Percentiles rank a stretch among this genome's conserved stretches.
These are phyloP conservation scores for Pezicula neosporulosa DNA, from an alignment of 2,329 filamentous ascomycete genomes.

Conservation along the genomic window DNA sequence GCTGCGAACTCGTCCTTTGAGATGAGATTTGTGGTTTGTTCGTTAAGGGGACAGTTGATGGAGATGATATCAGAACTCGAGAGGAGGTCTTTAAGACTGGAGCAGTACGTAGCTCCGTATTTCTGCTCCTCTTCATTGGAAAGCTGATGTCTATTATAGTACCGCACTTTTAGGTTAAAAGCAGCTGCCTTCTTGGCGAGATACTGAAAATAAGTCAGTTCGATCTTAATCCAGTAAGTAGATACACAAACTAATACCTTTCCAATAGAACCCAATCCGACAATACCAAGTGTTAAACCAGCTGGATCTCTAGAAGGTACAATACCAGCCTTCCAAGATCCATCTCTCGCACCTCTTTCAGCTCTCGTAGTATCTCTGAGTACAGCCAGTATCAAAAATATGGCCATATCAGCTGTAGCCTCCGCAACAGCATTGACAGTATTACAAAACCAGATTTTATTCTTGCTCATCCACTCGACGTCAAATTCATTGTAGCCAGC, in stretches of 20 bases:
- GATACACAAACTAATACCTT: conserved; percentile 6
- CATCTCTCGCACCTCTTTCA: conserved; percentile 33
- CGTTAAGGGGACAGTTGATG: conserved; percentile 74
- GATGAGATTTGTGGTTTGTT: conserved; percentile 68
- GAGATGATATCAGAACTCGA: conserved; percentile 68
- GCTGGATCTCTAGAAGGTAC: conserved; percentile 38
- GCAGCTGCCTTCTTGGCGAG: conserved; percentile 66
- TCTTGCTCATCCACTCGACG: conserved; percentile 36
- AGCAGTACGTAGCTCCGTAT: conserved; percentile 52
- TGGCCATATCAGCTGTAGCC: conserved; percentile 47
- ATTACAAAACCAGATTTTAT: conserved; percentile 51
- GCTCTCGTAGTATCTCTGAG: conserved; percentile 41
- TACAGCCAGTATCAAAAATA: conserved; percentile 42
- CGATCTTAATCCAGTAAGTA: neutral
- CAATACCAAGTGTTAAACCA: conserved; percentile 50
- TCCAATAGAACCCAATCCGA: conserved; percentile 83
- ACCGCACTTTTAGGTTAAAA: conserved; percentile 71
- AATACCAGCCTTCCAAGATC: conserved; percentile 33
- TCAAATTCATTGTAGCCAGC: conserved; percentile 47
- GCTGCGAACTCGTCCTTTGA: conserved; percentile 61
- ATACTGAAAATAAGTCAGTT: conserved; percentile 40
- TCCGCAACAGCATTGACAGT: conserved; percentile 49
- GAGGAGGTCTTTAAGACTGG: conserved; percentile 67
- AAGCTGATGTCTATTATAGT: conserved; percentile 65
- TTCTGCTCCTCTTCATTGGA: conserved; percentile 40